phyloP scores from a whole-genome alignment of 306 rosid genomes.

The Medicago arabica region DNA sequence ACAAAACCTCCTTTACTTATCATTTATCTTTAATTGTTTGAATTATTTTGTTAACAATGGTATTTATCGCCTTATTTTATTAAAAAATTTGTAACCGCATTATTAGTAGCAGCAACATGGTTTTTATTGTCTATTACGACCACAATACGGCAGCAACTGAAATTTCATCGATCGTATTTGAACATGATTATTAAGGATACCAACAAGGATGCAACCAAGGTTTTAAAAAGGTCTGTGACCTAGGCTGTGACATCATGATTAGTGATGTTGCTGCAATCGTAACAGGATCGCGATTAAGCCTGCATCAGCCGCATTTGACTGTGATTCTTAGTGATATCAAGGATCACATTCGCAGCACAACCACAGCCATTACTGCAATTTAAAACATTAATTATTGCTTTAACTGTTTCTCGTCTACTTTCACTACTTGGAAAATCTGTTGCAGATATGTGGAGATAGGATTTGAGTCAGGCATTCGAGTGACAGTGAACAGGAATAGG shows the following conservation, averaged over 20 bases:
- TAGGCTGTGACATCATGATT: too few species aligned
- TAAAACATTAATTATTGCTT: neutral
- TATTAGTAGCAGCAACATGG: too few species aligned
- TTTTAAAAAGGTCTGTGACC: too few species aligned
- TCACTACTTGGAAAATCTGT: constrained; percentile 7
- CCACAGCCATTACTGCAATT: neutral
- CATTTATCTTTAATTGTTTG: too few species aligned
- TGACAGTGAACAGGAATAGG: constrained; percentile 65
- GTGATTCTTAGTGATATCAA: neutral
- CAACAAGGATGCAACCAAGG: neutral
- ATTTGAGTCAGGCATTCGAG: constrained; percentile 69
- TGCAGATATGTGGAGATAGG: constrained; percentile 81
- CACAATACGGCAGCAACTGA: too few species aligned
- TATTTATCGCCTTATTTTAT: too few species aligned
- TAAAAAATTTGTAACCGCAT: too few species aligned
- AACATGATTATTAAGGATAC: neutral
- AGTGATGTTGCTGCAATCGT: neutral
- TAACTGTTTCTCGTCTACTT: neutral
- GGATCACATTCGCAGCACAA: neutral
- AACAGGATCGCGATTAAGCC: neutral
- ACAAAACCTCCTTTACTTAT: too few species aligned
- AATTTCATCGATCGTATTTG: neutral
- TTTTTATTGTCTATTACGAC: too few species aligned
- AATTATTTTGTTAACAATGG: too few species aligned
- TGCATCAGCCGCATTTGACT: neutral